phyloP scores from a whole-genome alignment of 1,139 yeast species.

The Debaryomyces nepalensis region DNA sequence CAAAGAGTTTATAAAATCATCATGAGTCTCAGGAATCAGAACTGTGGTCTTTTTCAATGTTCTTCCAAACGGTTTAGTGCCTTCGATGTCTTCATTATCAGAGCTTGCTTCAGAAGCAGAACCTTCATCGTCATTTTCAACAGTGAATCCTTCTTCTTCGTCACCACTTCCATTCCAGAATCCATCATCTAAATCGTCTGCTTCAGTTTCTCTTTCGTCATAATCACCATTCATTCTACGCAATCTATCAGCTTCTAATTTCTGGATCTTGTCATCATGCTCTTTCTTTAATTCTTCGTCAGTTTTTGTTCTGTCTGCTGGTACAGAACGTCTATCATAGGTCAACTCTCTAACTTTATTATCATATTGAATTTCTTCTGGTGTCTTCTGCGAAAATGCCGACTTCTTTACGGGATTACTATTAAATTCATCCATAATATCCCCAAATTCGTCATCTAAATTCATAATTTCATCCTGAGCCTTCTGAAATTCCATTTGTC shows the following conservation, averaged over 20 bases:
- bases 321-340: slow-evolving; percentile 86
- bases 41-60: slow-evolving; percentile 19
- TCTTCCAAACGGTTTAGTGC: slow-evolving; percentile 3
- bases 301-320: slow-evolving; percentile 96
- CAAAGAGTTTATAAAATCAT: slow-evolving; percentile 49
- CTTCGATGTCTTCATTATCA: slow-evolving; percentile 24
- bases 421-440: slow-evolving; percentile 65
- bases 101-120: slow-evolving; percentile 20
- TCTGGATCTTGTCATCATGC: slow-evolving; percentile 64
- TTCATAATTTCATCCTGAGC: slow-evolving; percentile 73
- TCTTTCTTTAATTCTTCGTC: slow-evolving; percentile 81
- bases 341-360: slow-evolving; percentile 76
- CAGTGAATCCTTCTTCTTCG: slow-evolving; percentile 39
- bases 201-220: slow-evolving; percentile 58
- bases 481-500: slow-evolving; percentile 78
- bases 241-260: slow-evolving; percentile 74
- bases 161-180: slow-evolving; percentile 62
- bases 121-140: slow-evolving; percentile 22
- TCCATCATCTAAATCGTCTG: slow-evolving; percentile 67
- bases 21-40: slow-evolving; percentile 63
- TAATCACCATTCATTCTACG: slow-evolving; percentile 81
- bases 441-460: slow-evolving; percentile 79
- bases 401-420: slow-evolving; percentile 22
- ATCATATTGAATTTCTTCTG: slow-evolving; percentile 69
- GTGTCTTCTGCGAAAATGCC: slow-evolving; percentile 37